Conservation (phyloP, 192 early-diverging fungal species). For the Pilobolus umbonatus region DNA sequence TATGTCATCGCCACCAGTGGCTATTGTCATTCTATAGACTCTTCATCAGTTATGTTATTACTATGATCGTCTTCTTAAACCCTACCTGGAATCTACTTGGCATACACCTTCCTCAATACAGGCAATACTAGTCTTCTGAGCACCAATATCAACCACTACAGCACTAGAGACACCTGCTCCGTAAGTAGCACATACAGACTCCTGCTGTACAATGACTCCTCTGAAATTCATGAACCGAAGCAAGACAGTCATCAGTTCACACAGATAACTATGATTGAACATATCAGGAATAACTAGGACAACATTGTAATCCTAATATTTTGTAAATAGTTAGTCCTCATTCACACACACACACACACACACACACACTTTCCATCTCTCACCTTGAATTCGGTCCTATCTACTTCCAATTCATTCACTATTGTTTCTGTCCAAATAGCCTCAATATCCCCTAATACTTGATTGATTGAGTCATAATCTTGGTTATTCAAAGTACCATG, state of each 20-base stretch:
- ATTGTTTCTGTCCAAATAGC: constrained; percentile 76
- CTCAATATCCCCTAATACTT: constrained; percentile 70
- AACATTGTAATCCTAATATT: constrained; percentile 49
- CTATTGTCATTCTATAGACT: constrained; percentile 16
- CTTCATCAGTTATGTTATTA: constrained; percentile 34
- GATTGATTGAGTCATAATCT: constrained; percentile 65
- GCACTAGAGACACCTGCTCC: constrained; percentile 83
- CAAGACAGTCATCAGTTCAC: constrained; percentile 60
- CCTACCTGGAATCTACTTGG: constrained; percentile 66
- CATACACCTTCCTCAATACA: constrained; percentile 86
- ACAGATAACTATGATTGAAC: constrained; percentile 59
- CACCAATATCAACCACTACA: constrained; percentile 89
- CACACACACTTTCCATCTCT: neutral
- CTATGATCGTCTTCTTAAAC: constrained; percentile 32
- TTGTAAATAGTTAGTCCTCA: neutral
- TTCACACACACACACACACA: neutral
- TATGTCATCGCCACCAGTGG: constrained; percentile 87
- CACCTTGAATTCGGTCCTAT: constrained; percentile 49
- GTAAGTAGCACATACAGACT: constrained; percentile 77
- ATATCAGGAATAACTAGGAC: constrained; percentile 82
- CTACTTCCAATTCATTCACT: constrained; percentile 63
- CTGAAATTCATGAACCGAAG: constrained; percentile 73
- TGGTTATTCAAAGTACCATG: constrained; percentile 71
- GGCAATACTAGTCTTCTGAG: constrained; percentile 77
- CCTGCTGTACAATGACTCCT: constrained; percentile 73